Evolutionary conservation across 179 eudicot genomes (phyloP).

Genomic region (Spergularia azorica): DNA sequence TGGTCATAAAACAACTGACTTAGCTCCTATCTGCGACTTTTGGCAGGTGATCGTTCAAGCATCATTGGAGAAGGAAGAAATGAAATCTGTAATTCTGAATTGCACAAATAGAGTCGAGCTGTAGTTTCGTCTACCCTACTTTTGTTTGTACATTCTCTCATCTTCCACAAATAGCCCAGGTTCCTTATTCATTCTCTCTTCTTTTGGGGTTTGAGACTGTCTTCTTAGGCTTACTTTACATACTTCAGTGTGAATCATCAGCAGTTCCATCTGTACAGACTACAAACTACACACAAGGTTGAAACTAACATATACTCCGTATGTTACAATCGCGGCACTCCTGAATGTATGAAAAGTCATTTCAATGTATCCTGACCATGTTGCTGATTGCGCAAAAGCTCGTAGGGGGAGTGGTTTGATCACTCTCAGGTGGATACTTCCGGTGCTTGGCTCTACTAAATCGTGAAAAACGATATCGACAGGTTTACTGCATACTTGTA

Average conservation of each 20-base stretch:
- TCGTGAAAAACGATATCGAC: too few species aligned
- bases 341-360: too few species aligned
- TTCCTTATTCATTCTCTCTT: background rate
- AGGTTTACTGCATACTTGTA: too few species aligned
- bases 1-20: background rate
- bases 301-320: background rate
- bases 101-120: conserved; percentile 66
- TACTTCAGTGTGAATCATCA: conserved; percentile 2
- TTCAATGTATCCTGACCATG: too few species aligned
- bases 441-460: too few species aligned
- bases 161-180: conserved; percentile 4
- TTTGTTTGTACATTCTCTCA: conserved; percentile 29
- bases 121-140: background rate
- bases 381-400: too few species aligned
- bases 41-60: conserved; percentile 72
- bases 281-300: conserved; percentile 11
- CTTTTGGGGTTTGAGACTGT: background rate
- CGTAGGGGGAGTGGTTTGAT: too few species aligned
- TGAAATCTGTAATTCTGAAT: conserved; percentile 66
- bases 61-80: conserved; percentile 69
- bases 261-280: conserved; percentile 23
- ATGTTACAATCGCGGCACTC: too few species aligned
- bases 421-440: too few species aligned
- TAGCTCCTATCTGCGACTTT: background rate
- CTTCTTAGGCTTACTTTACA: background rate